A percentile compares a stretch with the other conserved stretches of the same genome.
Evolutionary conservation across 75 land plant genomes (phyloP).

Genomic region (Pinus taeda): DNA sequence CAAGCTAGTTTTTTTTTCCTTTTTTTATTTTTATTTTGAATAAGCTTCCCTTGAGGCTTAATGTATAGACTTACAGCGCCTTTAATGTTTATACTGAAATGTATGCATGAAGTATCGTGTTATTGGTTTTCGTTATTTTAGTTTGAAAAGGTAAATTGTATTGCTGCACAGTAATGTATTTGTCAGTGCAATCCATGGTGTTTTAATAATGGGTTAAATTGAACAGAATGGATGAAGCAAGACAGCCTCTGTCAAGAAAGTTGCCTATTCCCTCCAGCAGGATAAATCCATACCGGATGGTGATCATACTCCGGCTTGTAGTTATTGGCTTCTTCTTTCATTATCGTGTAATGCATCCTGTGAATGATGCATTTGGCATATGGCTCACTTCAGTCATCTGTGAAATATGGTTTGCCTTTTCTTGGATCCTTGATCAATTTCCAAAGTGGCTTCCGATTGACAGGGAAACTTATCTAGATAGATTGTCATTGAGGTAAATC

Average conservation of each 20-base stretch:
- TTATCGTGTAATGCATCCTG: constrained; percentile 71
- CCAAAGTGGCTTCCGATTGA: constrained; percentile 86
- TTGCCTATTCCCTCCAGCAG: constrained; percentile 63
- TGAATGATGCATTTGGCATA: constrained; percentile 55
- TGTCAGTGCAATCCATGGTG: neutral
- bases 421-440: constrained; percentile 91
- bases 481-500: constrained; percentile 62
- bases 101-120: too few relatives aligned
- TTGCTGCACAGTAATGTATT: too few relatives aligned
- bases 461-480: constrained; percentile 79
- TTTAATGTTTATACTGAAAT: too few relatives aligned
- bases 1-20: neutral
- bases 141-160: neutral
- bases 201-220: neutral
- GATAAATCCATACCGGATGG: constrained; percentile 79
- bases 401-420: constrained; percentile 88
- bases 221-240: constrained; percentile 68
- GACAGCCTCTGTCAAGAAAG: constrained; percentile 83
- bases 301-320: constrained; percentile 74
- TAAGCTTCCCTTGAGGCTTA: too few relatives aligned
- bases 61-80: too few relatives aligned
- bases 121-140: too few relatives aligned
- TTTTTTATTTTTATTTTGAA: neutral
- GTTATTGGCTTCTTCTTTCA: constrained; percentile 74
- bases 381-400: constrained; percentile 83